A percentile compares a stretch with the other conserved stretches of the same genome.
These are phyloP conservation scores for Diaporthe australafricana DNA, from an alignment of 2,329 filamentous ascomycete species.

Conservation along the genomic window DNA sequence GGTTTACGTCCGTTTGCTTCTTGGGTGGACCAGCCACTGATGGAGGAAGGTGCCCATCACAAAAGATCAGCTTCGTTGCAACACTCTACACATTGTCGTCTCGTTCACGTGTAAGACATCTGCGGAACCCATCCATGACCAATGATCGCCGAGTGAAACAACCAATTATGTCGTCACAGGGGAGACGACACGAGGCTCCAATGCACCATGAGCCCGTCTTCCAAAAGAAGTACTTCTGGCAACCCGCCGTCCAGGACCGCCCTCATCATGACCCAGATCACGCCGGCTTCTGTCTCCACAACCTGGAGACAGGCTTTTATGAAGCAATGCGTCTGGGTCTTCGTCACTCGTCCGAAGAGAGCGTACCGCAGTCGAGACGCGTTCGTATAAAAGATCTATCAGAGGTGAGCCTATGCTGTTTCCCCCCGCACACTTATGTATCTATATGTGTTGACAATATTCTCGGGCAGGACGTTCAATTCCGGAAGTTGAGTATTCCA, in stretches of 20 bases:
- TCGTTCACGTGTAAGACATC: not conserved
- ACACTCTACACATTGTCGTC: not conserved
- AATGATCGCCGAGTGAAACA: not conserved
- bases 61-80: not conserved
- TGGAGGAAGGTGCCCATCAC: not conserved
- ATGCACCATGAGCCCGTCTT: not conserved
- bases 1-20: not conserved
- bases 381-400: conserved; percentile 7
- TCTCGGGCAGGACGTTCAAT: conserved; percentile 10
- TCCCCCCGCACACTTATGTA: not conserved
- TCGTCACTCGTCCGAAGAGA: not conserved
- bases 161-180: conserved; percentile 12
- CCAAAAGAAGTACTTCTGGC: conserved; percentile 26
- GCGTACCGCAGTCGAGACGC: not conserved
- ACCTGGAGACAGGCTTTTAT: conserved; percentile 19
- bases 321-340: conserved; percentile 17
- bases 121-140: not conserved
- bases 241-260: conserved; percentile 12
- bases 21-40: not conserved
- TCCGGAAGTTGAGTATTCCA: conserved; percentile 27
- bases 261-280: conserved; percentile 16
- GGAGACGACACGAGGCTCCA: not conserved
- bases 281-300: conserved; percentile 17
- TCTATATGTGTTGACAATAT: not conserved
- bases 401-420: not conserved